These are phyloP conservation scores for Fraxinus nigra DNA, from an alignment of 305 asterid genomes.

Conservation along the genomic window DNA sequence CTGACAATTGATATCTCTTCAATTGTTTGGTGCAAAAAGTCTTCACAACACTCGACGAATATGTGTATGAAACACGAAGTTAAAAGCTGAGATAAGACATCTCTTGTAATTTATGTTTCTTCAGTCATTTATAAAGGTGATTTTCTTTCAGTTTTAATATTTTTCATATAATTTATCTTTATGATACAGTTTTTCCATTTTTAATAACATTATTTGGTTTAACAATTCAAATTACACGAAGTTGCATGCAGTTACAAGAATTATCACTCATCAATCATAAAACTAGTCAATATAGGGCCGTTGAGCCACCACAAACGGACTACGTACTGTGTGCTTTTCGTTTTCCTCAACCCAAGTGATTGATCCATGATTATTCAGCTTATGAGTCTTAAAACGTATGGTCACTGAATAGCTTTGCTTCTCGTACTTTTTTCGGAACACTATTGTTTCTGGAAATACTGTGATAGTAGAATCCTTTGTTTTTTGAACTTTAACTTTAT, in stretches of 20 bases:
- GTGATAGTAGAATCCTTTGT: constrained; percentile 25
- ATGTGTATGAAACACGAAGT: background rate
- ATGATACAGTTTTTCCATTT: background rate
- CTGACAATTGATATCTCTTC: background rate
- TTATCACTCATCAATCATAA: background rate
- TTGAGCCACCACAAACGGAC: constrained; percentile 32
- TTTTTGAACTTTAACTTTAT: constrained; percentile 23
- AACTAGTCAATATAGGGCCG: constrained; percentile 9
- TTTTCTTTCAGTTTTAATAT: background rate
- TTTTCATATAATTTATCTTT: background rate
- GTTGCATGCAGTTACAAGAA: background rate
- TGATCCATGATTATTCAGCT: constrained; percentile 16
- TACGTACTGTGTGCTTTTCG: constrained; percentile 27
- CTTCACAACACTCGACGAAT: background rate
- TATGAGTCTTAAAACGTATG: constrained; percentile 21
- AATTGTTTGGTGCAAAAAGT: background rate
- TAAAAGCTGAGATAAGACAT: background rate
- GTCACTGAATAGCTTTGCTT: constrained; percentile 26
- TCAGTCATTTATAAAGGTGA: background rate
- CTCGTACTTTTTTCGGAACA: constrained; percentile 32
- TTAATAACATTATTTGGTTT: background rate
- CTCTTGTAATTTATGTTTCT: background rate
- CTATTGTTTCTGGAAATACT: constrained; percentile 25
- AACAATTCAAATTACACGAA: background rate
- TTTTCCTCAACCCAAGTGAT: constrained; percentile 30